Evolutionary conservation across 805 yeast species (phyloP).

Genomic region (Saturnispora kantuleensis): DNA sequence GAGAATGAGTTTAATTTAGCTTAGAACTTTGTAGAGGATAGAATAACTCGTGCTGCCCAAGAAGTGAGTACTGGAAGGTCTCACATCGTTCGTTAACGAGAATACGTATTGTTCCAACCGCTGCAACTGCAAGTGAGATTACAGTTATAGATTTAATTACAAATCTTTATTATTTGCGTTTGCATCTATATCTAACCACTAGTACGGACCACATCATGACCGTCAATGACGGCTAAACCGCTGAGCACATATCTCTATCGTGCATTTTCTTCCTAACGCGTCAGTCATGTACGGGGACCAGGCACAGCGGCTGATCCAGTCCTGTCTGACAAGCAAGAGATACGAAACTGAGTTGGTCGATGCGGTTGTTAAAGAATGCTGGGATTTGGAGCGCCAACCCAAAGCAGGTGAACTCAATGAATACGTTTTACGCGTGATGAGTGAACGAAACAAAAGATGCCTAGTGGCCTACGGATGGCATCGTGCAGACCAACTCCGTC

Average conservation of each 20-base stretch:
- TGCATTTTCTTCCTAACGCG: background rate
- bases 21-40: slow-evolving; percentile 3
- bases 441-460: slow-evolving; percentile 62
- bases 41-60: too few species aligned
- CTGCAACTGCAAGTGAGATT: too few species aligned
- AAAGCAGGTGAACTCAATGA: slow-evolving; percentile 1
- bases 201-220: too few species aligned
- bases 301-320: background rate
- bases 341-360: slow-evolving; percentile 5
- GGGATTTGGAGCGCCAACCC: background rate
- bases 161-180: too few species aligned
- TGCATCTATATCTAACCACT: too few species aligned
- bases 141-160: too few species aligned
- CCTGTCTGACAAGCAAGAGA: background rate
- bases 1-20: slow-evolving; percentile 68
- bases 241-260: too few species aligned
- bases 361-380: slow-evolving; percentile 1
- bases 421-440: slow-evolving; percentile 1
- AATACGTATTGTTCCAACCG: too few species aligned
- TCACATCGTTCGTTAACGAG: too few species aligned
- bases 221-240: too few species aligned
- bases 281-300: slow-evolving; percentile 1
- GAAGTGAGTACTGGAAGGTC: too few species aligned
- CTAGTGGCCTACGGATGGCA: slow-evolving; percentile 65
- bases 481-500: slow-evolving; percentile 64